Base-by-base conservation (phyloP, 2,329 filamentous ascomycete genomes). In the Pseudopithomyces maydicus region DNA sequence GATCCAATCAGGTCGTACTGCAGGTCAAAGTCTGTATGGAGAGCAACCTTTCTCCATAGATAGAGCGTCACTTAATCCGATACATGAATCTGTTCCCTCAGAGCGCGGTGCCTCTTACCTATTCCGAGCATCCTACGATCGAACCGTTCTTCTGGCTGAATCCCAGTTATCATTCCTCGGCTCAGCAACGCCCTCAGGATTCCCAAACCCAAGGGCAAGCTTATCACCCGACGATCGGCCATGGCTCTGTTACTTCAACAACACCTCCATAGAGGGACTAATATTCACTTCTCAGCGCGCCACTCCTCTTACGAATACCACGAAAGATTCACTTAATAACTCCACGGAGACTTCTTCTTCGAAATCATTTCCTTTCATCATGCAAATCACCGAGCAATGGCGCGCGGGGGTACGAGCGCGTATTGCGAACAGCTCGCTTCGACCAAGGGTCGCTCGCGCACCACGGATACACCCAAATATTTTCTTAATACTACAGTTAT, bases 231-330 rank as follows among this genome's bases (percentile, higher is more conserved):
- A 64, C 6, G 58, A 67, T 23, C 47, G 56, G 7, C 55, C 67
- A 2, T 73, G 70, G 70, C 61, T 62, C 3, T 73, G 71, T 42
- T 56, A 49, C 2, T 73, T 72, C 56, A 67, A 71, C 36, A 57
- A 69, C 8, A 71, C 69, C 1, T 33, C 53, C 0, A 33, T 73
- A 6, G 67, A 73, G 26, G 70, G 69, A 1, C 65, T 64, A 23
- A 58, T 72, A 8, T 68, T 68, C 22, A 42, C 58, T 10, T 42
- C 48, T 5, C 53, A 57, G 35, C 45, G 49, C 14, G 53, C 58
- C 0, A 51, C 32, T 6, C 15, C 36, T 14, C 23, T 19, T 1
- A 48, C 35, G 32, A 26, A 48, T 11, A 50, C 6, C 14, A 42
- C 39, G 29, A 45, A 36, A 10, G 22, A 36, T 20, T 12, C 32